phyloP scores from a whole-genome alignment of 2,329 filamentous ascomycete species.

The Claviceps africana region DNA sequence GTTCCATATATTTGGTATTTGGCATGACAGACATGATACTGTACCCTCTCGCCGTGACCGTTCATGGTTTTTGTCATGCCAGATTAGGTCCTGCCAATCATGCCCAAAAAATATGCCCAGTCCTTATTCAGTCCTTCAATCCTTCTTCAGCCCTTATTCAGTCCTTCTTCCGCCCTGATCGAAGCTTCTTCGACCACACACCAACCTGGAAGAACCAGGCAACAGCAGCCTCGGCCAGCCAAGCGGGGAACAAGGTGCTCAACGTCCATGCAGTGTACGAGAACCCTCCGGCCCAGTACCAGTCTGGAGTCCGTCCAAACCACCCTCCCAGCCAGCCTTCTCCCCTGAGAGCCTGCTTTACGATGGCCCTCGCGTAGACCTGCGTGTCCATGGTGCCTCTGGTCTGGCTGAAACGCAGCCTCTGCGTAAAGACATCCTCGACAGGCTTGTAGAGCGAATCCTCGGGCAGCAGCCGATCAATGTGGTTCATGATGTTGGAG shows the following conservation, averaged over 20 bases:
- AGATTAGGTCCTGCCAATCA: not conserved
- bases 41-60: not conserved
- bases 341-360: slow-evolving; percentile 26
- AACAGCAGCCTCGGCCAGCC: slow-evolving; percentile 16
- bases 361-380: slow-evolving; percentile 29
- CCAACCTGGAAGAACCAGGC: slow-evolving; percentile 18
- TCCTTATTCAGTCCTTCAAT: too few species aligned
- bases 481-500: slow-evolving; percentile 33
- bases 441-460: slow-evolving; percentile 34
- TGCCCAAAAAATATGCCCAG: too few species aligned
- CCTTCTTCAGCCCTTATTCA: too few species aligned
- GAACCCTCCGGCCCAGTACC: slow-evolving; percentile 22
- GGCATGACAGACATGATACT: too few species aligned
- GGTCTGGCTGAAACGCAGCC: slow-evolving; percentile 35
- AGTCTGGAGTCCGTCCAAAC: slow-evolving; percentile 20
- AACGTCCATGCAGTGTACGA: slow-evolving; percentile 15
- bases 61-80: not conserved
- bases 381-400: slow-evolving; percentile 29
- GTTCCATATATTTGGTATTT: too few species aligned
- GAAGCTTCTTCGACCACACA: slow-evolving; percentile 12
- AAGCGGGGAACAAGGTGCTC: slow-evolving; percentile 11
- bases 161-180: not conserved
- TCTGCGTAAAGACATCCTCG: slow-evolving; percentile 29
- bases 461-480: slow-evolving; percentile 26
- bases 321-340: slow-evolving; percentile 21